phyloP scores from a whole-genome alignment of 139 green algal genomes.

The Desmodesmus armatus region DNA sequence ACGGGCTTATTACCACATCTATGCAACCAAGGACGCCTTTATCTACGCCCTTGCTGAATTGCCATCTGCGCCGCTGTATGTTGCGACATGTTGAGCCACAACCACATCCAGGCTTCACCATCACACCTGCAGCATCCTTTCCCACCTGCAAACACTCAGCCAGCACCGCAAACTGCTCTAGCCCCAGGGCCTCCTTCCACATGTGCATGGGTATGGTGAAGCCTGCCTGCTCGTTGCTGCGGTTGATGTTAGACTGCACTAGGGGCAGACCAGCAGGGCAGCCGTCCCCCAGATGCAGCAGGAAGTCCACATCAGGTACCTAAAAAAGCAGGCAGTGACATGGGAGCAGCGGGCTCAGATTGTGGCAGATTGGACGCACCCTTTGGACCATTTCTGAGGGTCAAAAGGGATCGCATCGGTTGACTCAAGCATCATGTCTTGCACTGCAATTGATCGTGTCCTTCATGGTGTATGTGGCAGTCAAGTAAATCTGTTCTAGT shows the following conservation, averaged over 20 bases:
- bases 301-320: slow-evolving; percentile 55
- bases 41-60: too few relatives aligned
- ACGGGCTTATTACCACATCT: too few relatives aligned
- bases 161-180: slow-evolving; percentile 30
- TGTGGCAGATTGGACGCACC: neutral
- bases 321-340: neutral
- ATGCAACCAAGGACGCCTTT: too few relatives aligned
- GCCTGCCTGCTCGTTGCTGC: slow-evolving; percentile 32
- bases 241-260: slow-evolving; percentile 44
- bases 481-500: neutral
- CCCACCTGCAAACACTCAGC: slow-evolving; percentile 42
- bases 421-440: too few relatives aligned
- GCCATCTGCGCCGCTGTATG: too few relatives aligned
- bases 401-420: too few relatives aligned
- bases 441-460: too few relatives aligned
- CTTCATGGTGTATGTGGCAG: neutral
- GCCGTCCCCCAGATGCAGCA: slow-evolving; percentile 56
- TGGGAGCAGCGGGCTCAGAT: neutral
- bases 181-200: slow-evolving; percentile 51
- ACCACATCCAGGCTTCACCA: too few relatives aligned
- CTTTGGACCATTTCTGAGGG: too few relatives aligned
- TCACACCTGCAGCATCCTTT: too few relatives aligned
- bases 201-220: slow-evolving; percentile 55
- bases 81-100: too few relatives aligned
- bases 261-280: slow-evolving; percentile 35